Percentiles rank a stretch among this genome's conserved stretches.
These are phyloP conservation scores for Thalassiosira profunda DNA, from an alignment of 108 stramenopile genomes.

Conservation along the genomic window DNA sequence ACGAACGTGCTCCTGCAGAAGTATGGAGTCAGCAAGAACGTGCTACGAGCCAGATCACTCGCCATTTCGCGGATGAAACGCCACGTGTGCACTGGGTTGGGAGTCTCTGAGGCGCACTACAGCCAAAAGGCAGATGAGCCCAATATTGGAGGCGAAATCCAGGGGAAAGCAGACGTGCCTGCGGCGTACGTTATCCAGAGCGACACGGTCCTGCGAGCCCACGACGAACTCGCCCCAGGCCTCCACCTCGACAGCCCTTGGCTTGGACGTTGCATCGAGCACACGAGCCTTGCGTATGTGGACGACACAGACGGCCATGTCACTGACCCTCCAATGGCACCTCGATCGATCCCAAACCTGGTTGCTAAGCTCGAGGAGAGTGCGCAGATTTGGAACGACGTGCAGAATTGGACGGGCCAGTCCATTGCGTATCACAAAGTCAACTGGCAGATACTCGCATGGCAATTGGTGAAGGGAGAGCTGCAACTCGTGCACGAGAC, in stretches of 20 bases:
- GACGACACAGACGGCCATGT: conserved; percentile 9
- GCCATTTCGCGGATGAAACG: neutral
- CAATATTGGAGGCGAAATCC: neutral
- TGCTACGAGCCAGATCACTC: neutral
- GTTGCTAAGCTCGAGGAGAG: neutral
- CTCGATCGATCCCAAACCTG: neutral
- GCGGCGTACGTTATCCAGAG: neutral
- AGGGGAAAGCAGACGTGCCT: conserved; percentile 22
- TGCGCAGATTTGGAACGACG: neutral
- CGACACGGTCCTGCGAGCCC: neutral
- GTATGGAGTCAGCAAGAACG: neutral
- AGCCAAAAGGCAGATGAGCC: neutral
- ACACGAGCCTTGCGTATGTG: neutral
- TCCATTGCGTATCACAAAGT: conserved; percentile 13
- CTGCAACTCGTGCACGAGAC: neutral
- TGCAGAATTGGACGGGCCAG: neutral
- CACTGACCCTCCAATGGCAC: neutral
- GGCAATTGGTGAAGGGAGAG: neutral
- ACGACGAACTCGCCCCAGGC: neutral
- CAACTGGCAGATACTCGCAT: conserved; percentile 4
- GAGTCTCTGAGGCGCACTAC: neutral
- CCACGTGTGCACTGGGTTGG: conserved; percentile 1
- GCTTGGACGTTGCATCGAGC: neutral
- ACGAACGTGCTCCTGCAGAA: neutral
- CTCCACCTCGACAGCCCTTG: neutral